Evolutionary conservation across 306 rosid species (phyloP).

Genomic region (Acmispon strigosus): DNA sequence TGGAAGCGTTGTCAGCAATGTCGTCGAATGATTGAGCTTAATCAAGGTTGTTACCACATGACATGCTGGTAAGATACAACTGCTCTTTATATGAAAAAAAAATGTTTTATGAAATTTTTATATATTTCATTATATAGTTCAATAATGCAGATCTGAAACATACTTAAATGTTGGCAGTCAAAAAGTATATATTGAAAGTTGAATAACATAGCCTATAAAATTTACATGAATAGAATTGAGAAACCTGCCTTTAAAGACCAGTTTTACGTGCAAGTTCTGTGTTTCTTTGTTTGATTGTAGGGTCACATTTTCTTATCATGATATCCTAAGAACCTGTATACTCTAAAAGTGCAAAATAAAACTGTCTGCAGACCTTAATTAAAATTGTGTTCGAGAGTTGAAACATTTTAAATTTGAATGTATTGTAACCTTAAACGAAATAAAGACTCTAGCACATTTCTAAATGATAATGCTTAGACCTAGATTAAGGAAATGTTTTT

Average conservation of each 20-base stretch:
- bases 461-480: too few relatives aligned
- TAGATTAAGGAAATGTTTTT: neutral
- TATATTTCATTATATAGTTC: neutral
- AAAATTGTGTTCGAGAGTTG: neutral
- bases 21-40: conserved; percentile 74
- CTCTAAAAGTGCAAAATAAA: neutral
- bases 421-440: neutral
- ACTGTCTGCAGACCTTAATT: neutral
- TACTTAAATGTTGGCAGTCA: neutral
- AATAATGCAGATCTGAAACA: neutral
- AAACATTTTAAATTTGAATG: neutral
- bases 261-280: neutral
- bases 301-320: neutral
- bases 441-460: neutral
- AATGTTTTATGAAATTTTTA: neutral
- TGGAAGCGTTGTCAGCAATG: conserved; percentile 97
- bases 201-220: neutral
- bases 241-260: neutral
- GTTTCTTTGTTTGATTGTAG: neutral
- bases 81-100: neutral
- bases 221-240: neutral
- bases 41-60: conserved; percentile 90
- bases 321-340: neutral
- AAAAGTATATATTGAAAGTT: neutral
- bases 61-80: conserved; percentile 74